Conservation (phyloP, 1,139 yeast genomes). For the Arxiozyma telluris region DNA sequence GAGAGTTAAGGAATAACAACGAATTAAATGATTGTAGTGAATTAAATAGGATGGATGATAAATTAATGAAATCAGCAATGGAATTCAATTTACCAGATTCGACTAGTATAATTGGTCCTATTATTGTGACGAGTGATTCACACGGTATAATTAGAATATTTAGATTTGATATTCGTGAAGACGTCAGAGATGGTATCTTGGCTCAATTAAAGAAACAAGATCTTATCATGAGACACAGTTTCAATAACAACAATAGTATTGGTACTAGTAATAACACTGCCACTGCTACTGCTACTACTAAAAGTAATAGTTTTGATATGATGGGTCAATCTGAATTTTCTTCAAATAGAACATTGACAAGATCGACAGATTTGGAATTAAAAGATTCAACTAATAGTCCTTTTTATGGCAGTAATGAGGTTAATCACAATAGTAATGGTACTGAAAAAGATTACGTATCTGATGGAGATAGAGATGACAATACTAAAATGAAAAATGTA, state of each 20-base stretch:
- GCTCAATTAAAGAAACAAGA: constrained; percentile 13
- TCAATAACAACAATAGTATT: neutral
- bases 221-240: neutral
- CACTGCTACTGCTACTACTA: neutral
- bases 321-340: neutral
- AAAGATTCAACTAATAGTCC: neutral
- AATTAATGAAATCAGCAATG: neutral
- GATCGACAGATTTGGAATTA: neutral
- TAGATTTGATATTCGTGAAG: constrained; percentile 64
- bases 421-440: neutral
- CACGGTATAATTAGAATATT: constrained; percentile 67
- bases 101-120: constrained; percentile 30
- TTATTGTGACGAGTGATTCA: constrained; percentile 69
- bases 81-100: constrained; percentile 1
- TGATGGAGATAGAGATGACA: neutral
- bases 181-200: constrained; percentile 31
- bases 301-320: neutral
- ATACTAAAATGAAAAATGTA: no score
- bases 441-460: neutral
- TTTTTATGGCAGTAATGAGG: neutral
- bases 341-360: neutral
- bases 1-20: constrained; percentile 22
- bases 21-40: neutral
- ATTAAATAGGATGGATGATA: no score
- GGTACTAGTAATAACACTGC: neutral